These are phyloP conservation scores for Camelina sativa DNA, from an alignment of 345 rosid genomes.

Conservation along the genomic window DNA sequence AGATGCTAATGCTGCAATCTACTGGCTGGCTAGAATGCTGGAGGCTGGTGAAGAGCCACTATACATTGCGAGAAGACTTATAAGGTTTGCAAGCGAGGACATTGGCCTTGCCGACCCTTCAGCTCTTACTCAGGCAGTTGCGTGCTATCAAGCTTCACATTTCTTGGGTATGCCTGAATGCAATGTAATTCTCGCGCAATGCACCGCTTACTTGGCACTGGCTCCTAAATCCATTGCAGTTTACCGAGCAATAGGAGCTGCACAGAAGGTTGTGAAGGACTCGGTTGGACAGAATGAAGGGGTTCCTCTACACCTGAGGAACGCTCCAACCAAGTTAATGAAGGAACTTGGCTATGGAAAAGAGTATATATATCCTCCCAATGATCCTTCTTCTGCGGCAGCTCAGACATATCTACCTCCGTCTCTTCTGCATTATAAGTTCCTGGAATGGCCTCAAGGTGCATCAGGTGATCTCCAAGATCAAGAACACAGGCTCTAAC, in stretches of 20 bases:
- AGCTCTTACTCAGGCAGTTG: slow-evolving; percentile 81
- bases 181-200: slow-evolving; percentile 77
- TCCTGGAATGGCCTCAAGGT: slow-evolving; percentile 69
- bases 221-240: slow-evolving; percentile 78
- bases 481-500: slow-evolving; percentile 18
- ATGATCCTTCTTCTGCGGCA: slow-evolving; percentile 55
- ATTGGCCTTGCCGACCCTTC: slow-evolving; percentile 78
- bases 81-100: slow-evolving; percentile 90
- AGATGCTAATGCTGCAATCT: slow-evolving; percentile 78
- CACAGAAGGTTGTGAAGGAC: slow-evolving; percentile 68
- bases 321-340: slow-evolving; percentile 85
- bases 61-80: slow-evolving; percentile 78
- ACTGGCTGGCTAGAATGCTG: slow-evolving; percentile 85
- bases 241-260: slow-evolving; percentile 69
- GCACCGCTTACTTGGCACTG: slow-evolving; percentile 78
- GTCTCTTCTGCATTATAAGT: slow-evolving; percentile 67
- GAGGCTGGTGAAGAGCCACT: slow-evolving; percentile 91
- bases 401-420: slow-evolving; percentile 66
- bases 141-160: slow-evolving; percentile 92
- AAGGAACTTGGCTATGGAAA: slow-evolving; percentile 79
- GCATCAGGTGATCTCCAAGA: slow-evolving; percentile 29
- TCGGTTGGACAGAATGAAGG: slow-evolving; percentile 83
- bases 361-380: slow-evolving; percentile 78
- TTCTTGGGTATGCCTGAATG: slow-evolving; percentile 89
- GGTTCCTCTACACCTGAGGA: slow-evolving; percentile 84